Conservation (phyloP, 495 filamentous ascomycete genomes). For the Talaromyces ruber region DNA sequence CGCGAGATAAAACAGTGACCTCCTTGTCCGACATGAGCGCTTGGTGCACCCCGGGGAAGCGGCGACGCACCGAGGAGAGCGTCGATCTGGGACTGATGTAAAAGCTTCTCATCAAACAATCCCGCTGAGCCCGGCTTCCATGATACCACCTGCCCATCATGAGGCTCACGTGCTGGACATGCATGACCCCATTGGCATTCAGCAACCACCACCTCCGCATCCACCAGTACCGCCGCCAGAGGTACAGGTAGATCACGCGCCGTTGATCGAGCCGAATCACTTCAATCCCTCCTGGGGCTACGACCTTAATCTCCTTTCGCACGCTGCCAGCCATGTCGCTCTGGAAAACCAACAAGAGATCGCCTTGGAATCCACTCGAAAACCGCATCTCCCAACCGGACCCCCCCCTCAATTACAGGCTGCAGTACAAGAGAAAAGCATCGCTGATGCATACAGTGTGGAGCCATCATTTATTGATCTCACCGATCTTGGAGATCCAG, state of each 20-base stretch:
- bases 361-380: conserved; percentile 33
- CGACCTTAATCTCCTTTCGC: conserved; percentile 40
- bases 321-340: conserved; percentile 42
- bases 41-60: conserved; percentile 60
- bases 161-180: conserved; percentile 42
- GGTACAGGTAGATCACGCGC: conserved; percentile 4
- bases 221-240: conserved; percentile 15
- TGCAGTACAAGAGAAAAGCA: conserved; percentile 28
- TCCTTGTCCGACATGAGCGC: conserved; percentile 65
- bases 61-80: conserved; percentile 32
- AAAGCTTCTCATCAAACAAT: conserved; percentile 19
- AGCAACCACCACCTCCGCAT: conserved; percentile 27
- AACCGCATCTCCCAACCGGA: conserved; percentile 21
- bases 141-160: conserved; percentile 28
- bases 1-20: conserved; percentile 40
- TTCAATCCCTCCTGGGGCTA: conserved; percentile 45
- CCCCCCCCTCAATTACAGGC: conserved; percentile 25
- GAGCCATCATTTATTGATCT: conserved; percentile 40
- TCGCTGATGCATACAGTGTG: conserved; percentile 38
- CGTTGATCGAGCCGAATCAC: conserved; percentile 35
- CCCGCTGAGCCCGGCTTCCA: conserved; percentile 26
- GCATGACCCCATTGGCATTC: conserved; percentile 28
- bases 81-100: conserved; percentile 19
- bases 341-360: conserved; percentile 37
- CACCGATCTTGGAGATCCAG: conserved; percentile 37